These are phyloP conservation scores for Candida sithepensis DNA, from an alignment of 805 yeast species.

Conservation along the genomic window DNA sequence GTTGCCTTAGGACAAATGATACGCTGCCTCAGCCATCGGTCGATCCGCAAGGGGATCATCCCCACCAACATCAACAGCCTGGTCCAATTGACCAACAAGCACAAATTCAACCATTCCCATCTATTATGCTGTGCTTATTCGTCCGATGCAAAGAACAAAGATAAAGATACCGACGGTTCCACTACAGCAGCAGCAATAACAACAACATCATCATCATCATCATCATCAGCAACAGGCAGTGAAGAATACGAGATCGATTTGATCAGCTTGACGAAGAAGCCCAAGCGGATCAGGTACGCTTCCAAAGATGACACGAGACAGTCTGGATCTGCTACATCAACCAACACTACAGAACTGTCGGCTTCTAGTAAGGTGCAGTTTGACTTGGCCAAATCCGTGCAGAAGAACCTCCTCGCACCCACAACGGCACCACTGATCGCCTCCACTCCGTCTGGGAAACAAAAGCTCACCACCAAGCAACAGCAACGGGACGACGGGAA, in stretches of 20 bases:
- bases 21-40: too few species aligned
- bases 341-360: background rate
- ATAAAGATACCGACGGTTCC: too few species aligned
- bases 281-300: background rate
- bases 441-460: too few species aligned
- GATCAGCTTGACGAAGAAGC: slow-evolving; percentile 6
- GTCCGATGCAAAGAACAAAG: too few species aligned
- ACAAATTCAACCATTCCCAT: too few species aligned
- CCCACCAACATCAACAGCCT: too few species aligned
- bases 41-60: too few species aligned
- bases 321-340: background rate
- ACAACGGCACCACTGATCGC: background rate
- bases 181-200: background rate
- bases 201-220: background rate
- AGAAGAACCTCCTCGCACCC: background rate
- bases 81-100: too few species aligned
- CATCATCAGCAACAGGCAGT: too few species aligned
- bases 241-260: slow-evolving; percentile 4
- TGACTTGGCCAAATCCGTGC: background rate
- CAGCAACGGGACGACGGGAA: background rate
- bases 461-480: background rate
- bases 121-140: too few species aligned
- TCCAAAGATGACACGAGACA: too few species aligned
- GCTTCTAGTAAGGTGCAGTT: background rate
- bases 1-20: too few species aligned